Percentiles rank a stretch among this genome's conserved stretches.
These are phyloP conservation scores for Leishmania martiniquensis DNA, from an alignment of 208 protist genomes.

Conservation along the genomic window DNA sequence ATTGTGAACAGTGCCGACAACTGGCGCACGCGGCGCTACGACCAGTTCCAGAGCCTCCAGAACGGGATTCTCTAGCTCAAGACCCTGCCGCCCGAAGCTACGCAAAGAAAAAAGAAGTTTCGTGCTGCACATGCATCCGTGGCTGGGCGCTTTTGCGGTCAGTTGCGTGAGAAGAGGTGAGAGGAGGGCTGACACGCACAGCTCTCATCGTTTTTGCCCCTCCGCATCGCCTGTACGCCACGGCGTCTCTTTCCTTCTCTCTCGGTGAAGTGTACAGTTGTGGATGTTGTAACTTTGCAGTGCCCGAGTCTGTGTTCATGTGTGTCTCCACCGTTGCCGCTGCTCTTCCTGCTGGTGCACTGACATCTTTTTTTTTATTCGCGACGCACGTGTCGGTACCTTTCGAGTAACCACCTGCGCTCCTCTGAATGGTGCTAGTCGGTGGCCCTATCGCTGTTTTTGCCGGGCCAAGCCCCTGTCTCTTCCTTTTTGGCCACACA, in stretches of 20 bases:
- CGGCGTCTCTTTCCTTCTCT: constrained; percentile 4
- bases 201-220: not conserved
- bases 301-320: not conserved
- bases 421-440: not conserved
- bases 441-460: not conserved
- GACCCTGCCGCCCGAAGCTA: too few species aligned
- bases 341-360: not conserved
- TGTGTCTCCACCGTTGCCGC: not conserved
- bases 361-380: constrained; percentile 12
- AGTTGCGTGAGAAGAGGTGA: not conserved
- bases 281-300: not conserved
- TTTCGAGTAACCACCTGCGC: not conserved
- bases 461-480: not conserved
- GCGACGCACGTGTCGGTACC: constrained; percentile 2
- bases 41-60: constrained; percentile 93
- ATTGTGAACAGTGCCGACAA: constrained; percentile 92
- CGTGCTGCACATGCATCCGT: not conserved
- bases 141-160: too few species aligned
- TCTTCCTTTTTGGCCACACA: not conserved
- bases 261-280: not conserved
- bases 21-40: constrained; percentile 92
- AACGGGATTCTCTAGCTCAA: constrained; percentile 82
- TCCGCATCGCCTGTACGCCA: not conserved
- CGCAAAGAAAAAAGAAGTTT: not conserved
- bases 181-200: not conserved